Conservation (phyloP, 768 basidiomycete species). For the Kwoniella dejecticola region DNA sequence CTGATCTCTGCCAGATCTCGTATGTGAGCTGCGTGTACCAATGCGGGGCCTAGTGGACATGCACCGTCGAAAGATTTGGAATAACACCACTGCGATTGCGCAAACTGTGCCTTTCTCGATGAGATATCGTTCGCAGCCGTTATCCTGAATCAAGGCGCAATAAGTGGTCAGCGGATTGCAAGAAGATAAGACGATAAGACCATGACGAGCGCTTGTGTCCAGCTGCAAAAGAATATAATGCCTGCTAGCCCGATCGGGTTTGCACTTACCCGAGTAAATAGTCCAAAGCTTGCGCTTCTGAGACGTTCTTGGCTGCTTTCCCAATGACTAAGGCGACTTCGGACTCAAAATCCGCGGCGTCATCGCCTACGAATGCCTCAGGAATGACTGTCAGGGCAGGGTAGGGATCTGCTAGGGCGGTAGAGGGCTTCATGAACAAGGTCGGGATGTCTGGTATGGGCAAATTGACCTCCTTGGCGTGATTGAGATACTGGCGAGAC, state of each 20-base stretch:
- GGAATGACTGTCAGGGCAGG: conserved; percentile 45
- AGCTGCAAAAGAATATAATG: too few species aligned
- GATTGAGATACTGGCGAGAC: conserved; percentile 54
- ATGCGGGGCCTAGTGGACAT: conserved; percentile 74
- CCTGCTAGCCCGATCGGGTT: too few species aligned
- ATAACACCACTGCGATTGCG: conserved; percentile 81
- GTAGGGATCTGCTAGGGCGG: conserved; percentile 48
- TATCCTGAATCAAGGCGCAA: too few species aligned
- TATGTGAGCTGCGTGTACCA: conserved; percentile 70
- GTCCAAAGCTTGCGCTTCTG: conserved; percentile 76
- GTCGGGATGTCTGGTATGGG: conserved; percentile 48
- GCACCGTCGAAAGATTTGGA: conserved; percentile 79
- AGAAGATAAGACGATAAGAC: too few species aligned
- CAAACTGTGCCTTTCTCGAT: conserved; percentile 78
- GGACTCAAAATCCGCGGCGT: conserved; percentile 54
- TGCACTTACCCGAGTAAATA: conserved; percentile 70
- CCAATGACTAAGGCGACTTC: conserved; percentile 70
- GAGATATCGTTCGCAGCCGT: conserved; percentile 62
- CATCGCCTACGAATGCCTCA: conserved; percentile 28
- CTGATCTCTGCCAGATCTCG: conserved; percentile 68
- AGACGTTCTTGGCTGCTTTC: conserved; percentile 75
- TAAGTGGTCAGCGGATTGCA: too few species aligned
- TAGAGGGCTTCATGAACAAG: conserved; percentile 55
- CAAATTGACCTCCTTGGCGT: conserved; percentile 51
- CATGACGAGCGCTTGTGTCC: too few species aligned